phyloP scores from a whole-genome alignment of 2,329 filamentous ascomycete species.

The Pyrenophora seminiperda region DNA sequence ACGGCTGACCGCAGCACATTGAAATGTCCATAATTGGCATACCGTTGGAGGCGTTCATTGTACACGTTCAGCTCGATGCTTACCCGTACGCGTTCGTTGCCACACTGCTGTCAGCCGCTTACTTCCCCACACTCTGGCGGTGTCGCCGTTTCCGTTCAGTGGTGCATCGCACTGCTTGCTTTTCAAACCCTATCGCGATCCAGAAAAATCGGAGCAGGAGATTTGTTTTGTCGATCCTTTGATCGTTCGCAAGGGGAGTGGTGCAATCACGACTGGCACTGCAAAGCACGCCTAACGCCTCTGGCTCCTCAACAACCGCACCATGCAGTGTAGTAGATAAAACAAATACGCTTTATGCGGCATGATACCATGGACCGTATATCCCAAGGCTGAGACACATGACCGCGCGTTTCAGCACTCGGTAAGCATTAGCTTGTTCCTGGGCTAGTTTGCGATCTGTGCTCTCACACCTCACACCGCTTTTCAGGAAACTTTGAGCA shows the following conservation, averaged over 20 bases:
- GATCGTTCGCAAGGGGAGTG: neutral
- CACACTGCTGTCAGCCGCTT: constrained; percentile 21
- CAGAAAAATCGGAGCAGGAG: constrained; percentile 14
- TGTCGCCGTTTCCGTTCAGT: constrained; percentile 22
- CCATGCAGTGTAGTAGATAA: constrained; percentile 2
- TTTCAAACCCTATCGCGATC: constrained; percentile 13
- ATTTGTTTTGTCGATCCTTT: constrained; percentile 11
- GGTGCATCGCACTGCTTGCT: constrained; percentile 14
- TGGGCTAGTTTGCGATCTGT: constrained; percentile 39
- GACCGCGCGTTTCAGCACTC: constrained; percentile 36
- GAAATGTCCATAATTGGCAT: neutral
- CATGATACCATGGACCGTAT: constrained; percentile 7
- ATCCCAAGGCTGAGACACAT: constrained; percentile 36
- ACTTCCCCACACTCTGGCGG: constrained; percentile 25
- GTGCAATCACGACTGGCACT: constrained; percentile 1
- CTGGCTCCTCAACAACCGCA: constrained; percentile 8
- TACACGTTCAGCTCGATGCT: constrained; percentile 15
- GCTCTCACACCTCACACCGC: constrained; percentile 47
- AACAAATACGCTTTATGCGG: neutral
- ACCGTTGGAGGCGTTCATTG: neutral
- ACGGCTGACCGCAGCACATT: neutral
- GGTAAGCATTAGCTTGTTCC: constrained; percentile 38
- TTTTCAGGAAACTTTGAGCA: constrained; percentile 41
- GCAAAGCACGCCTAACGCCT: constrained; percentile 1
- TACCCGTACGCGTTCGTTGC: constrained; percentile 14